Base-by-base conservation (phyloP, 345 rosid species). In the Hirschfeldia incana region DNA sequence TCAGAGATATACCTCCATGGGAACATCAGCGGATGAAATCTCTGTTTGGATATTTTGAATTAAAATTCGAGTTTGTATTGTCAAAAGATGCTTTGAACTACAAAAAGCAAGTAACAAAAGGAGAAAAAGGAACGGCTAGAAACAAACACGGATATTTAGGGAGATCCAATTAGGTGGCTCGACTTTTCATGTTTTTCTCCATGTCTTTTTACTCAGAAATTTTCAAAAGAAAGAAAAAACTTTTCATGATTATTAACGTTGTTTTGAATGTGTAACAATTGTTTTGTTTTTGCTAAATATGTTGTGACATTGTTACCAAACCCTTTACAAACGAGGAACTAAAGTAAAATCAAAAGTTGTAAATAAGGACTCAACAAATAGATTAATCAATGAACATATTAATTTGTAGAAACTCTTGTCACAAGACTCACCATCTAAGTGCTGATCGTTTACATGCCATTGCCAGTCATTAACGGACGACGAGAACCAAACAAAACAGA, bases 91-190 rank as follows among this genome's bases (percentile, higher is more conserved):
- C 33, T 37, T 62, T 74, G 69, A 57, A 32, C 21, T 62, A 62
- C 13, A 70, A 37, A 29, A 74, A 74, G 55, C 17, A 49, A 49
- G 55, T 49, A 68, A 16, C 78, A 67, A 79, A 74, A 75, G 67
- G 30, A 55, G 72, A 58, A 80, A 80, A 75, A 75, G 76, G 63
- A 80, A 75, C 76, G 73, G 83, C 79, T 80, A 69, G 33, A 80
- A 80, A 75, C 32, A 75, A 69, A 80, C 83, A 75, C 83, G 76
- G 79, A 80, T 80, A 75, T 80, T 80, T 65, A 75, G 83, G 83
- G 83, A 75, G 83, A 80, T 70, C 68, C 63, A 75, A 75, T 44
- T 57, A 70, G 68, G 76, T 60, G 83, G 83, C 83, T 80, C 83
- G 79, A 1, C 79, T 80, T 80, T 80, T 63, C 76, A 75, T 70